phyloP scores from a whole-genome alignment of 805 yeast genomes.

The Hyphopichia homilentoma region DNA sequence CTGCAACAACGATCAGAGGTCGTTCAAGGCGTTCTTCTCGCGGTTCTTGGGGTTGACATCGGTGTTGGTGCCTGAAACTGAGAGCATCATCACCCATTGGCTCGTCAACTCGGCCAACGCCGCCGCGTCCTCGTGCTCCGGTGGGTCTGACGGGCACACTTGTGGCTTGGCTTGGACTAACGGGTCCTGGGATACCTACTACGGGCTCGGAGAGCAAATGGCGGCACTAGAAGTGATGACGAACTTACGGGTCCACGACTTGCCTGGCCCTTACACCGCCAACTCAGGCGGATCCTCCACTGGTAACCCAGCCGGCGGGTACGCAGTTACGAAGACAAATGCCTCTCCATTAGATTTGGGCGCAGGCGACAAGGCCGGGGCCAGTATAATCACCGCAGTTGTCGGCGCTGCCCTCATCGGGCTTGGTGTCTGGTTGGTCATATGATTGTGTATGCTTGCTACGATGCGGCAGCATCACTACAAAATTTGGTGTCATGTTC shows the following conservation, averaged over 20 bases:
- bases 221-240: conserved; percentile 64
- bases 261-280: conserved; percentile 61
- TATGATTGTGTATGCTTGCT: too few relatives aligned
- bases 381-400: conserved; percentile 80
- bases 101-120: conserved; percentile 44
- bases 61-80: conserved; percentile 60
- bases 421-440: conserved; percentile 43
- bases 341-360: conserved; percentile 40
- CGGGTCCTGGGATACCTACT: conserved; percentile 54
- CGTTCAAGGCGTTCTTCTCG: conserved; percentile 83
- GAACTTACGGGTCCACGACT: conserved; percentile 35
- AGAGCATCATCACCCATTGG: conserved; percentile 41
- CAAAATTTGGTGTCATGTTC: too few relatives aligned
- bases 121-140: conserved; percentile 68
- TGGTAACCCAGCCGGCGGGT: conserved; percentile 71
- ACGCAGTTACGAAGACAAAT: conserved; percentile 34
- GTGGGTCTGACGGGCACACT: conserved; percentile 72
- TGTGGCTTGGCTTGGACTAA: conserved; percentile 70
- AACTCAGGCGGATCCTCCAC: conserved; percentile 64
- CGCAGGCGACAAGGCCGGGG: conserved; percentile 76
- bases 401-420: conserved; percentile 44
- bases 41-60: conserved; percentile 75
- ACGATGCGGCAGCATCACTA: too few relatives aligned
- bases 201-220: conserved; percentile 81
- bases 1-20: conserved; percentile 85